Evolutionary conservation across 148 eudicot genomes (phyloP), one percentile per base, ranked within the genome.

Genomic region (Dysphania ambrosioides): DNA sequence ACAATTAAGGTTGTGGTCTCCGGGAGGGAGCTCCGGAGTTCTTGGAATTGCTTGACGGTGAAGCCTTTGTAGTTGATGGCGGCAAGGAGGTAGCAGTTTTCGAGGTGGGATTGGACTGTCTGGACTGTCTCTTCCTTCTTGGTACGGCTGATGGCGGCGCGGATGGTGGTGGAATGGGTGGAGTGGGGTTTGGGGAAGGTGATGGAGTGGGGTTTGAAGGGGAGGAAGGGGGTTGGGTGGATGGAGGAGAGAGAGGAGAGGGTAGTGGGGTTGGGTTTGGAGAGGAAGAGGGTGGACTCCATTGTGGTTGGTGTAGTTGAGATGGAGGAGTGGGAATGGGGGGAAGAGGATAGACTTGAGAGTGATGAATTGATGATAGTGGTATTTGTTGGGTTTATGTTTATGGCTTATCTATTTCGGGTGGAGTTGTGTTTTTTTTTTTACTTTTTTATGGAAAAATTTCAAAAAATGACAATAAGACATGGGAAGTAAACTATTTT

Each of bases 21-120:
- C 0, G 98, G 98, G 18, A 94, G 83, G 6, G 88, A 51, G 7
- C 67, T 71, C 0, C 98, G 81, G 59, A 94, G 89, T 19, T 94
- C 87, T 65, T 86, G 95, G 79, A 93, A 88, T 61, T 93, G 93
- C 38, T 86, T 79, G 1, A 93, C 98, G 4, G 97, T 91, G 73
- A 93, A 76, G 51, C 98, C 98, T 66, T 87, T 82, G 88, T 93
- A 93, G 59, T 82, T 86, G 44, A 93, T 93, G n/a, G 84, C 97
- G 12, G 98, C 98, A 0, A 93, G 30, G 6, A 93, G 86, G 80
- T 88, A 86, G 83, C 98, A 93, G 66, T 85, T 75, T 60, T 89
- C 81, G 9, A 93, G 93, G 56, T 93, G 88, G 0, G 72, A 75
- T 47, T 88, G 86, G 11, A 93, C 98, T 0, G 88, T 87, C 47